Evolutionary conservation across 1,284 basidiomycete genomes (phyloP).

Genomic region (Sanghuangporus sanghuang): DNA sequence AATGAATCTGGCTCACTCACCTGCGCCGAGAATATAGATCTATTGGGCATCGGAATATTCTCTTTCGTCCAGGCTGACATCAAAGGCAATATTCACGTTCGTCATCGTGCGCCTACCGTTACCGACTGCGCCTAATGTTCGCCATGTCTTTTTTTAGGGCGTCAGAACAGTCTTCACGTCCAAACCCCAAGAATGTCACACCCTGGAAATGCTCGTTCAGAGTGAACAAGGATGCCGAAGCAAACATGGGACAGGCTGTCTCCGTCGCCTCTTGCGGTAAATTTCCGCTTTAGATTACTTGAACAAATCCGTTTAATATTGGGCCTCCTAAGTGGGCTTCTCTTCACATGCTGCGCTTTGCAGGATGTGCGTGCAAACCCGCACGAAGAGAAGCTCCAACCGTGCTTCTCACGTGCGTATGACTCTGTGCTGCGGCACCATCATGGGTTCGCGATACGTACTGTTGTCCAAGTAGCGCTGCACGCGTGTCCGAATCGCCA

Average conservation of each 20-base stretch:
- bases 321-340: conserved; percentile 29
- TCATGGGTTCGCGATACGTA: conserved; percentile 43
- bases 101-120: conserved; percentile 38
- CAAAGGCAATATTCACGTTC: conserved; percentile 78
- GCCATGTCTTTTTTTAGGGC: not conserved
- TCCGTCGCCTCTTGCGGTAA: conserved; percentile 12
- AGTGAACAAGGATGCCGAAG: not conserved
- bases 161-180: conserved; percentile 9
- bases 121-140: not conserved
- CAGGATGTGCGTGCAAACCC: conserved; percentile 55
- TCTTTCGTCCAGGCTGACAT: conserved; percentile 89
- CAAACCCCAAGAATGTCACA: conserved; percentile 9
- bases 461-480: conserved; percentile 75
- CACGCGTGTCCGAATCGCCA: conserved; percentile 85
- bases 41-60: conserved; percentile 86
- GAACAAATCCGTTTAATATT: not conserved
- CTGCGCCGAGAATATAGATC: conserved; percentile 46
- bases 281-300: not conserved
- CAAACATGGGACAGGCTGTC: conserved; percentile 12
- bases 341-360: conserved; percentile 81
- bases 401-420: conserved; percentile 86
- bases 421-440: conserved; percentile 78
- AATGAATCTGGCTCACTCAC: not conserved
- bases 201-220: conserved; percentile 13
- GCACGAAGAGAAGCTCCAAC: conserved; percentile 55